Percentiles rank a stretch among this genome's conserved stretches.
Conservation (phyloP, 352 stramenopile genomes). For the Phytophthora meadii region DNA sequence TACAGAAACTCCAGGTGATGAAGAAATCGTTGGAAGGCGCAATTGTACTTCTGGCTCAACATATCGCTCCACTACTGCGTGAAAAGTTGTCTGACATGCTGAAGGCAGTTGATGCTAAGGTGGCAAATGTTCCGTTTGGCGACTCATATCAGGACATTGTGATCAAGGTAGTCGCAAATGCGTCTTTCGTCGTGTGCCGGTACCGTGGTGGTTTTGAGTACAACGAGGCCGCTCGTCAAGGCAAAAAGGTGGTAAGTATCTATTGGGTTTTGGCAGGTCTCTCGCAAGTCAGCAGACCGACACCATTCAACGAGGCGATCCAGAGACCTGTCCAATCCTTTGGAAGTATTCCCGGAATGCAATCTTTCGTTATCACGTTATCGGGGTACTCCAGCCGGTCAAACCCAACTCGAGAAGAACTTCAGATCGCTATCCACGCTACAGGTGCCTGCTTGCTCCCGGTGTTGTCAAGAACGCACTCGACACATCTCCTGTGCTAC, state of each 20-base stretch:
- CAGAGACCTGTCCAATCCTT: conserved; percentile 66
- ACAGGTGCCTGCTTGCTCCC: conserved; percentile 87
- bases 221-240: conserved; percentile 70
- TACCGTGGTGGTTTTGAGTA: conserved; percentile 87
- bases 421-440: conserved; percentile 85
- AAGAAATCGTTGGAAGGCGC: conserved; percentile 56
- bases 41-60: conserved; percentile 79
- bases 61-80: conserved; percentile 71
- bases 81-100: conserved; percentile 72
- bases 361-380: conserved; percentile 82
- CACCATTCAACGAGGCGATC: conserved; percentile 56
- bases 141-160: conserved; percentile 82
- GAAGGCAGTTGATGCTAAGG: conserved; percentile 76
- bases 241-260: conserved; percentile 80
- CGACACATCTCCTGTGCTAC: conserved; percentile 82
- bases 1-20: conserved; percentile 60
- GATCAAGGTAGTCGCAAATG: conserved; percentile 78
- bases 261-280: conserved; percentile 80
- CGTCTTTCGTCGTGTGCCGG: conserved; percentile 82
- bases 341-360: conserved; percentile 80
- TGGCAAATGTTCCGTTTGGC: conserved; percentile 76
- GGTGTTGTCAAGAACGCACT: conserved; percentile 82
- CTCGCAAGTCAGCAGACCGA: conserved; percentile 39
- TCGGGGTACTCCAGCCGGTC: conserved; percentile 85
- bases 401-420: conserved; percentile 76